Evolutionary conservation across 1,284 basidiomycete genomes (phyloP), one percentile per base, ranked within the genome.

Genomic region (Macrocystidia cucumis): DNA sequence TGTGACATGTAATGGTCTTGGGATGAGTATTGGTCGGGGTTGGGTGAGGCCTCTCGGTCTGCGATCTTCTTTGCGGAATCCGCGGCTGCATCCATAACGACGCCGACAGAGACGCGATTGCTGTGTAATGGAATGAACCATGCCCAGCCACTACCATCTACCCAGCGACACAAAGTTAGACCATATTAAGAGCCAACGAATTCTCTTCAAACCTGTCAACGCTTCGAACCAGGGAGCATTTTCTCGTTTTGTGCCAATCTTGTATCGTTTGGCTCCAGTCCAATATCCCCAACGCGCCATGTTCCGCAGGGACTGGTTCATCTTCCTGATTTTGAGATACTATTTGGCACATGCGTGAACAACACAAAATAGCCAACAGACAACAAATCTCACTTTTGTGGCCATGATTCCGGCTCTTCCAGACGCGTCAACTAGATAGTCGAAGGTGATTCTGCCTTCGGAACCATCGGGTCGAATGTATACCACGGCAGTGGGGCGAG

Each of bases 101-200:
- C 45, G 4, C 76, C 76, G 3, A 78, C 58, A 3, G 75, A 78
- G 0, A 69, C 68, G 7, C 68, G 63, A 2, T 68, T 72, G 37
- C 67, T 62, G 42, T 72, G 65, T 17, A 79, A 57, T 3, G 77
- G 77, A 25, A 79, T 79, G 38, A 74, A 73, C 50, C 77, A 79
- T 5, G 65, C 69, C 77, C 76, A 79, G 3, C 75, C 77, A 17
- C 67, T 67, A 45, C 74, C 68, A 39, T 79, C 76, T 78, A 43
- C 17, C 9, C 7, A 32, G 26, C n/a, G n/a, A n/a, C n/a, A 9
- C 16, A 7, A 2, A 5, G 19, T 32, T 28, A 18, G 19, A 16
- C 3, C 14, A 18, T 24, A 9, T 16, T 5, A 27, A 17, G 6
- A 8, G 23, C 16, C 13, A 18, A 12, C 19, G 17, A 5, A 5